These are phyloP conservation scores for Rhynchospora breviuscula DNA, from an alignment of 176 grass and related monocot genomes.

Conservation along the genomic window DNA sequence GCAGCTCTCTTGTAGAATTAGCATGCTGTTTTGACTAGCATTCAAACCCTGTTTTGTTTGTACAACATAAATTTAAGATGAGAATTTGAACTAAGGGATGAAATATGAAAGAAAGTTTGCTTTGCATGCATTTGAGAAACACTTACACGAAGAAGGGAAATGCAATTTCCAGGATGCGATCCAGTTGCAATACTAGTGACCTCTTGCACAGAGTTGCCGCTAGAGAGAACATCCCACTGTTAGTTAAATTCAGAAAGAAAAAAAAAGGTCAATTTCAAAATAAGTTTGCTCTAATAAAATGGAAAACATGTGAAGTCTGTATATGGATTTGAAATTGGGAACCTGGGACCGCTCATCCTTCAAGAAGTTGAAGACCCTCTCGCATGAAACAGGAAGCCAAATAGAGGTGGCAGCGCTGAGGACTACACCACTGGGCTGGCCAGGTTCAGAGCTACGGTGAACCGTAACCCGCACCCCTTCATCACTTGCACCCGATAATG, in stretches of 20 bases:
- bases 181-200: constrained; percentile 67
- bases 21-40: constrained; percentile 62
- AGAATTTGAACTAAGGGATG: not conserved
- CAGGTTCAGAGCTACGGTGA: constrained; percentile 42
- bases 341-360: constrained; percentile 84
- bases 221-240: constrained; percentile 88
- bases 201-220: constrained; percentile 64
- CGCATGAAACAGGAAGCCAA: constrained; percentile 62
- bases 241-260: not conserved
- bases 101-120: not conserved
- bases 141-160: constrained; percentile 70
- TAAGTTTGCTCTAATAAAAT: not conserved
- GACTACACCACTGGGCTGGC: constrained; percentile 76
- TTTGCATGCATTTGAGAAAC: not conserved
- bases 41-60: constrained; percentile 40
- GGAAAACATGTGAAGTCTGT: not conserved
- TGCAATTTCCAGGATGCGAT: constrained; percentile 75
- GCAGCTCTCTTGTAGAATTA: constrained; percentile 95
- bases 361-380: constrained; percentile 77
- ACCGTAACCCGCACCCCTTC: constrained; percentile 55
- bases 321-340: not conserved
- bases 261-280: not conserved
- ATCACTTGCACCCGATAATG: constrained; percentile 45
- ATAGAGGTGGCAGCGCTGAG: constrained; percentile 79
- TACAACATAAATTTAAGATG: not conserved